phyloP scores from a whole-genome alignment of 83 land plant species.

The Thuja plicata region DNA sequence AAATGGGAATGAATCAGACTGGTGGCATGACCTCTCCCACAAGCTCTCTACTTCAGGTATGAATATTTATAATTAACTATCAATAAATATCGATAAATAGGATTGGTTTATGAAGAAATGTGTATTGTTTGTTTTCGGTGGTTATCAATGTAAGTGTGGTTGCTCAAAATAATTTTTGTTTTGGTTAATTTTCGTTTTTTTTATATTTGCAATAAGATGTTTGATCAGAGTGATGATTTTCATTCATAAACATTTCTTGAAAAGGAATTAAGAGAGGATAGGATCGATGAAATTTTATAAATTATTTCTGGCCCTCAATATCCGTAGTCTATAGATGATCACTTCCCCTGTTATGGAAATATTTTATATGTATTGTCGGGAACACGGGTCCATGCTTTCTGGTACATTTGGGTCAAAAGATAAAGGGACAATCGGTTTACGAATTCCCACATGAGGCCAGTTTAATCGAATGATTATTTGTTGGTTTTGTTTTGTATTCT shows the following conservation, averaged over 20 bases:
- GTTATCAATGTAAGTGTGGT: neutral
- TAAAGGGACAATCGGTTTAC: neutral
- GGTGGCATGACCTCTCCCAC: conserved; percentile 4
- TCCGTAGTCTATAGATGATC: neutral
- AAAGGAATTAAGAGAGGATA: neutral
- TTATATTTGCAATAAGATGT: neutral
- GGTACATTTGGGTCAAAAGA: neutral
- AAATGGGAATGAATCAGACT: neutral
- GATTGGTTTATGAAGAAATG: neutral
- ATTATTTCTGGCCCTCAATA: neutral
- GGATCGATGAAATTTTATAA: neutral
- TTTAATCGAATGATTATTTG: no score
- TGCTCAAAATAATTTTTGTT: neutral
- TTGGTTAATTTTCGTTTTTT: neutral
- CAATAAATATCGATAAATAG: no score
- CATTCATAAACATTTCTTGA: neutral
- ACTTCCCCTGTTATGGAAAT: neutral
- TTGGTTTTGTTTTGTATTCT: neutral
- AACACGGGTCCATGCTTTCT: neutral
- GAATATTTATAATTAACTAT: neutral
- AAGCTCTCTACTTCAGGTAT: neutral
- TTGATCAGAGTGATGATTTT: neutral
- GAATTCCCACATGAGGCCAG: neutral
- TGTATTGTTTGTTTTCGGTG: neutral
- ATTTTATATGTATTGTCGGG: neutral